phyloP scores from a whole-genome alignment of 106 monocot species.

The Apostasia shenzhenica region DNA sequence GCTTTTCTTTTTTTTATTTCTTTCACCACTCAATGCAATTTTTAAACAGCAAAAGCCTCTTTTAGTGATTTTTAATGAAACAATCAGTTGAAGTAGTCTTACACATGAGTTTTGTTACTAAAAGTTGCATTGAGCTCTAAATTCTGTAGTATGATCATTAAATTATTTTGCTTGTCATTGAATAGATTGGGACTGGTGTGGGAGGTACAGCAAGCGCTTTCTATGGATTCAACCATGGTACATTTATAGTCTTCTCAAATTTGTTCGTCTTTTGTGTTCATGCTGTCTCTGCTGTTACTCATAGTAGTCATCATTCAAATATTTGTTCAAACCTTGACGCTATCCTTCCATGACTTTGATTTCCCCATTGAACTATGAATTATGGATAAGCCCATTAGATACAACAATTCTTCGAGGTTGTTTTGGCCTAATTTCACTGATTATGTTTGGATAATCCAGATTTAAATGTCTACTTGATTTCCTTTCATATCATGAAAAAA shows the following conservation, averaged over 20 bases:
- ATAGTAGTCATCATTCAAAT: too few species aligned
- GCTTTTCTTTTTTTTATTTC: not conserved
- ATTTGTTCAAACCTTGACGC: too few species aligned
- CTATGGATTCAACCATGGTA: conserved; percentile 93
- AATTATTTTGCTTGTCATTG: conserved; percentile 8
- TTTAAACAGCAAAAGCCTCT: not conserved
- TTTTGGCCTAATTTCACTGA: too few species aligned
- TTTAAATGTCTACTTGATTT: too few species aligned
- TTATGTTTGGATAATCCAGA: too few species aligned
- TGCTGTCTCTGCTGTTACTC: too few species aligned
- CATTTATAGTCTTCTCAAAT: not conserved
- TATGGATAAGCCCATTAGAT: too few species aligned
- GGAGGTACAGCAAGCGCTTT: conserved; percentile 74
- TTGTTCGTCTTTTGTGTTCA: not conserved
- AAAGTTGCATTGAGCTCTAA: not conserved
- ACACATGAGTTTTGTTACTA: not conserved
- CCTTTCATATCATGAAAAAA: too few species aligned
- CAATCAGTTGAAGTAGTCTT: not conserved
- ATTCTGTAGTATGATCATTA: not conserved
- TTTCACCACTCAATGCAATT: not conserved
- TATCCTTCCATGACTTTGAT: too few species aligned
- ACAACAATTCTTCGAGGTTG: too few species aligned
- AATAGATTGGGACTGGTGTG: conserved; percentile 76
- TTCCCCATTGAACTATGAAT: too few species aligned
- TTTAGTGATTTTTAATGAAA: not conserved